Evolutionary conservation across 2,329 filamentous ascomycete species (phyloP), one percentile per base, ranked within the genome.

Genomic region (Moelleriella libera): DNA sequence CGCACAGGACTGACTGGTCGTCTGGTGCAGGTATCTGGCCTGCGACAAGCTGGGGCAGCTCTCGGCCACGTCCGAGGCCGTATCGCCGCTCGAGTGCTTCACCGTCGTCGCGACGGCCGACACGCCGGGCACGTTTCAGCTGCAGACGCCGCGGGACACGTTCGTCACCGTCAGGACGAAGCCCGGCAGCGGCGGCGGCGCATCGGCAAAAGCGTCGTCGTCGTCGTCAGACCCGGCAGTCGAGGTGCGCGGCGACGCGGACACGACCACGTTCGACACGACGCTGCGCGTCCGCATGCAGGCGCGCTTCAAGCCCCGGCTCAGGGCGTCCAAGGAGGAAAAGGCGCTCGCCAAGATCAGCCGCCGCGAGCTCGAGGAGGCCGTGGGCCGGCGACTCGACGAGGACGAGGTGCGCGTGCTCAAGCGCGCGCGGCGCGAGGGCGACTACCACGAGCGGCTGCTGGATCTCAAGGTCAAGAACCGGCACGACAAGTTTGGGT

Each of bases 231-330:
- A 21, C 21, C 21, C 21, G 0, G 58, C 67, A 1, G 73, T 79
- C 1, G 83, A 89, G 54, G 71, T 94, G 10, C 79, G 87, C 32
- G 88, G 87, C 45, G 88, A 95, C 62, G 83, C 79, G 6, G 78
- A 82, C 11, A 67, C 69, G 7, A 77, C 81, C 45, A 75, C 71
- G 5, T 85, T 85, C 58, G 76, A 76, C 55, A 88, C 86, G 8
- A 83, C 81, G 6, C 62, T 94, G 50, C 76, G 87, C 45, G 78
- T 97, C 57, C 83, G 89, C 47, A 96, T 97, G 89, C 90, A 97
- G 68, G 88, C 90, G 28, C 75, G 86, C 45, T 97, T 94, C 70
- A 96, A 96, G 71, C 89, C 90, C 7, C 76, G 77, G 52, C 65
- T 92, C 43, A 85, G 83, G 64, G 83, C 83, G 8, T 78, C 74